Base-by-base conservation (phyloP, 306 rosid genomes). In the Cyclanthera cordifolia region DNA sequence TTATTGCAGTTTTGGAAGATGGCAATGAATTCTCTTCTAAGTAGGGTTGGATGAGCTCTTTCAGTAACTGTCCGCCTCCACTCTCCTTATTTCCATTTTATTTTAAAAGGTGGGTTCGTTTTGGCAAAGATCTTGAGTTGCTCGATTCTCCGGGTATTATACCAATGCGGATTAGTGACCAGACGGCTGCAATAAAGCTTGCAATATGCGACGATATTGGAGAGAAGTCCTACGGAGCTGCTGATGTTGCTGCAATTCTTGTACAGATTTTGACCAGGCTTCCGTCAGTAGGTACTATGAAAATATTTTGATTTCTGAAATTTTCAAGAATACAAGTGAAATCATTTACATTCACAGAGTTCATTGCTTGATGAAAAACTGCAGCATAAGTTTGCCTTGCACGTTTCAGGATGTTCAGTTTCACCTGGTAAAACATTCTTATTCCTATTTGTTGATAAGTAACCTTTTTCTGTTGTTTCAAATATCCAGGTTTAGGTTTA, bases 151-250 rank as follows among this genome's bases (percentile, higher is more conserved):
- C 98, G 49, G 96, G 98, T 63, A 86, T 89, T 57, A 78, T 92
- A 47, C 98, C 95, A 11, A 89, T 92, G 98, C 84, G 98, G 79
- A 85, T 92, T 65, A 89, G 89, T 58, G 96, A 92, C 79, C 98
- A 89, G 80, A 69, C 95, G n/a, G 84, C 98, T 16, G 98, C 98
- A 72, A 84, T 93, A 77, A 89, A 93, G 87, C 96, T 93, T 2
- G 96, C 98, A 41, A 89, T 93, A 66, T 93, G 98, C 75, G 98
- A 93, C 53, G 98, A 93, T 75, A 93, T 93, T 74, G 96, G 98
- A 56, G 98, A 93, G 85, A 82, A 86, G 79, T 77, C 98, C 75
- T 89, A 93, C 69, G 84, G 85, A 68, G 84, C 78, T 67, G 72
- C 80, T 71, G 98, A 92, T 87, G 86, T 87, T 74, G 96, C 95